Evolutionary conservation across 768 basidiomycete species (phyloP).

Genomic region (Psilocybe sp.): DNA sequence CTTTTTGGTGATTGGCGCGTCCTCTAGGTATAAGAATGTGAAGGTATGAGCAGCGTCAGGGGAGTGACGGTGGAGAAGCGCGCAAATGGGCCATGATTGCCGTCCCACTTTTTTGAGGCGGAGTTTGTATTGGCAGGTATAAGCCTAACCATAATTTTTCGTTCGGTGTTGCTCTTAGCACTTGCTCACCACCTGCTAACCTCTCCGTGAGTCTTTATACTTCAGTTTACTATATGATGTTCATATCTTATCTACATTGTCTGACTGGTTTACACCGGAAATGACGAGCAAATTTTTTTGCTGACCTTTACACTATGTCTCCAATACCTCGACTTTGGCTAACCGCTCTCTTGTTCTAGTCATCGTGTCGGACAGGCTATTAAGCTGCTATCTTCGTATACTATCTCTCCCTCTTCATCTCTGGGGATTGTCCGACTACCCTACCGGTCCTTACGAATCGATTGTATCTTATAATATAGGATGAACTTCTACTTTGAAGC

Average conservation of each 20-base stretch:
- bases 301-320: constrained; percentile 25
- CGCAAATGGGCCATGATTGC: neutral
- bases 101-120: constrained; percentile 19
- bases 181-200: constrained; percentile 1
- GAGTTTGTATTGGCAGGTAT: constrained; percentile 21
- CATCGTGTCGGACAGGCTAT: constrained; percentile 6
- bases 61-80: neutral
- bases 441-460: constrained; percentile 7
- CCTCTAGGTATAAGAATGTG: no score
- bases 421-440: neutral
- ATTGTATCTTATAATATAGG: constrained; percentile 32
- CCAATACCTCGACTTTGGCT: constrained; percentile 2
- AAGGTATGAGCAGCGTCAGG: no score
- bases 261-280: constrained; percentile 51
- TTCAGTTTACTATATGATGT: constrained; percentile 31
- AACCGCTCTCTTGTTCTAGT: constrained; percentile 7
- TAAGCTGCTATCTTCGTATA: neutral
- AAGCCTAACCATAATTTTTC: neutral
- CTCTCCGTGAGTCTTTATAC: constrained; percentile 15
- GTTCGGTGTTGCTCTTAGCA: neutral
- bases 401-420: neutral
- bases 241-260: constrained; percentile 88
- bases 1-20: neutral
- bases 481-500: constrained; percentile 99
- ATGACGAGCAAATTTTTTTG: constrained; percentile 43